phyloP scores from a whole-genome alignment of 768 basidiomycete species.

The Scleroderma citrinum region DNA sequence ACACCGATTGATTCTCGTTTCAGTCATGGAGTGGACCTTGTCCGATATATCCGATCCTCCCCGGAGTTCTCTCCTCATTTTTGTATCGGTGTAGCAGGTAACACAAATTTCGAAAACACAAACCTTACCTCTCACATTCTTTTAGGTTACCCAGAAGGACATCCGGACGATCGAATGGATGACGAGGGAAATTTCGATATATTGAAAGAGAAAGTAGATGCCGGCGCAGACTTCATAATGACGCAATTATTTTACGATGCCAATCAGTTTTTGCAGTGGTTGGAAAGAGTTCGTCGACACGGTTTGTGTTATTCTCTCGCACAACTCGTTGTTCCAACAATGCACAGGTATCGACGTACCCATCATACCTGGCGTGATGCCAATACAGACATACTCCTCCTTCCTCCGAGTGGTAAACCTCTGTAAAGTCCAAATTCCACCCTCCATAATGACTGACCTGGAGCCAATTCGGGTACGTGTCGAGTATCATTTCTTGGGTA shows the following conservation, averaged over 20 bases:
- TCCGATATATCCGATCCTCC: conserved; percentile 76
- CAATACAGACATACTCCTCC: conserved; percentile 93
- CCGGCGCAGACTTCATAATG: conserved; percentile 92
- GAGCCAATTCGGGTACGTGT: conserved; percentile 67
- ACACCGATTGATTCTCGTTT: conserved; percentile 80
- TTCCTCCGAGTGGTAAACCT: conserved; percentile 89
- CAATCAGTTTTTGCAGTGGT: conserved; percentile 80
- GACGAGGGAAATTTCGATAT: conserved; percentile 62
- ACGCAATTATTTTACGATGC: conserved; percentile 98
- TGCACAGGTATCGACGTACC: conserved; percentile 80
- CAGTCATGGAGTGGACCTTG: conserved; percentile 81
- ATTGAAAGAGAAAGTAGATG: conserved; percentile 84
- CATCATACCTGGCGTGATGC: conserved; percentile 95
- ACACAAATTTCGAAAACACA: neutral
- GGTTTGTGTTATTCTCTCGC: conserved; percentile 41
- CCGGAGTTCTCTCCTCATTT: conserved; percentile 79
- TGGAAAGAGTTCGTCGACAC: conserved; percentile 58
- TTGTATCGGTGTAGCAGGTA: conserved; percentile 93
- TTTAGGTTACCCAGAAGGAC: conserved; percentile 87
- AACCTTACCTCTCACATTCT: neutral
- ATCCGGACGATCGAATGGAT: conserved; percentile 53
- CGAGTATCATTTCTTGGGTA: neutral
- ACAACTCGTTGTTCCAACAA: conserved; percentile 5
- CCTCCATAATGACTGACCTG: conserved; percentile 55
- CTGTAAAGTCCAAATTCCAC: conserved; percentile 75